phyloP scores from a whole-genome alignment of 2,329 filamentous ascomycete species.

The Botryotinia convoluta region DNA sequence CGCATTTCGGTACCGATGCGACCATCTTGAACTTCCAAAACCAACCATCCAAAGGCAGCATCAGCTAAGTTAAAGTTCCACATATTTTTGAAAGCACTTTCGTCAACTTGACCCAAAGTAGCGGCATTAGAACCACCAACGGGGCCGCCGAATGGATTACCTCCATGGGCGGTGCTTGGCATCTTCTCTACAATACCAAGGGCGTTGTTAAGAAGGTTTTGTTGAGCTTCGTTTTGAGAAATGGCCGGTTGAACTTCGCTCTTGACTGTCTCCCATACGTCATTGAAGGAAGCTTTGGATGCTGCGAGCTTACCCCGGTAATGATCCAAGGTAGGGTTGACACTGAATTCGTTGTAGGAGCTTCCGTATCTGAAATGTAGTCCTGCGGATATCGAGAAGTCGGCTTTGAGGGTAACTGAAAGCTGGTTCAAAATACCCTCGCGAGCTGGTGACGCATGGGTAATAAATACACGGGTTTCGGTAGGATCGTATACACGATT shows the following conservation, averaged over 20 bases:
- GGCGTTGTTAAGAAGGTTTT: slow-evolving; percentile 86
- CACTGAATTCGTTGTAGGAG: slow-evolving; percentile 99
- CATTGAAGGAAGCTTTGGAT: slow-evolving; percentile 97
- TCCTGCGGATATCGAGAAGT: slow-evolving; percentile 96
- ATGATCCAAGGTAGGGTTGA: slow-evolving; percentile 96
- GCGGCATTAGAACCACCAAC: slow-evolving; percentile 63
- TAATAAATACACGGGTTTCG: slow-evolving; percentile 94
- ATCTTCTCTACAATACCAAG: slow-evolving; percentile 96
- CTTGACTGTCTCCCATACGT: slow-evolving; percentile 99
- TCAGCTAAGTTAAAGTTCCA: slow-evolving; percentile 99
- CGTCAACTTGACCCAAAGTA: slow-evolving; percentile 84
- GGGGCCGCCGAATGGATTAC: slow-evolving; percentile 93
- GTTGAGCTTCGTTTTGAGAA: slow-evolving; percentile 87
- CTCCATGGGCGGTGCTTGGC: slow-evolving; percentile 90
- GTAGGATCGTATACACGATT: slow-evolving; percentile 98
- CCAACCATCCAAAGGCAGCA: slow-evolving; percentile 93
- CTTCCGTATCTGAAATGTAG: slow-evolving; percentile 98
- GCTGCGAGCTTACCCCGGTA: slow-evolving; percentile 98
- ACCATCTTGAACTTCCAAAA: slow-evolving; percentile 91
- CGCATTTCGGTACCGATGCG: slow-evolving; percentile 98
- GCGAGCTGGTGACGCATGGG: slow-evolving; percentile 91
- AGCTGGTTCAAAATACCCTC: slow-evolving; percentile 97
- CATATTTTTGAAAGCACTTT: slow-evolving; percentile 99
- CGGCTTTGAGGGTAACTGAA: slow-evolving; percentile 93
- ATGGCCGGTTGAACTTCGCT: slow-evolving; percentile 93